These are phyloP conservation scores for Pilatotrama ljubarskyi DNA, from an alignment of 768 basidiomycete species.

Conservation along the genomic window DNA sequence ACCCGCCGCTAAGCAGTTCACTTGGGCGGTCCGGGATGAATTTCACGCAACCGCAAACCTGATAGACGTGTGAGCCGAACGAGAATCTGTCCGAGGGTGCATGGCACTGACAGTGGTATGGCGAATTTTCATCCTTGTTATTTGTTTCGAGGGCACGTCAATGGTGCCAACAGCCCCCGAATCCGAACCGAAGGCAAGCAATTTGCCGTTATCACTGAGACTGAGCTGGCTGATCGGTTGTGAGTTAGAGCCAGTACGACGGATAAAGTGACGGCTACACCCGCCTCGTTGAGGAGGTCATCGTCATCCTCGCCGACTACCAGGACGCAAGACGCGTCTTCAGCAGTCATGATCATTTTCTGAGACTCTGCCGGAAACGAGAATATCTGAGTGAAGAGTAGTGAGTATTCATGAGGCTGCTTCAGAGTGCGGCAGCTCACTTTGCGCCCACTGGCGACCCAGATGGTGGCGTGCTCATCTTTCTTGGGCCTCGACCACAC, in stretches of 20 bases:
- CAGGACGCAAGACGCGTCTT: constrained; percentile 50
- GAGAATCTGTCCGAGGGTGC: background rate
- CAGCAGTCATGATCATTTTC: constrained; percentile 53
- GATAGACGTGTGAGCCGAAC: constrained; percentile 5
- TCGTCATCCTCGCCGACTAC: constrained; percentile 51
- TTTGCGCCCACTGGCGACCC: constrained; percentile 64
- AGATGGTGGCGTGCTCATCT: constrained; percentile 49
- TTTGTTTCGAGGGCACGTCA: constrained; percentile 49
- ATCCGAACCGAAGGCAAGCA: constrained; percentile 70
- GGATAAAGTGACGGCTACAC: constrained; percentile 19
- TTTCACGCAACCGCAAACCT: constrained; percentile 71
- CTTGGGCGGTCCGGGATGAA: constrained; percentile 72
- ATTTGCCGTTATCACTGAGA: constrained; percentile 51
- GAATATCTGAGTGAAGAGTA: constrained; percentile 29
- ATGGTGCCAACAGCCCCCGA: constrained; percentile 67
- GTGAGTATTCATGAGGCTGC: background rate
- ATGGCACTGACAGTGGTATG: constrained; percentile 59
- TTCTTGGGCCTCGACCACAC: constrained; percentile 44
- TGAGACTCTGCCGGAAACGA: constrained; percentile 46
- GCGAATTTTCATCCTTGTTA: constrained; percentile 58
- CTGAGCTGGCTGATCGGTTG: constrained; percentile 58
- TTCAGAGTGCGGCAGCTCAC: constrained; percentile 37
- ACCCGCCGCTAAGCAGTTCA: constrained; percentile 78
- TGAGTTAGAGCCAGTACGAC: constrained; percentile 16
- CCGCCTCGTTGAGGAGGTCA: constrained; percentile 71